Percentiles rank a stretch among this genome's conserved stretches.
These are phyloP conservation scores for Dictyostelium discoideum DNA, from an alignment of 78 protist species.

Conservation along the genomic window dicty_2.7 NC_007090.3:2103501-2104000, in stretches of 20 bases:
- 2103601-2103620: background rate
- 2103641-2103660: background rate
- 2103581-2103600: background rate
- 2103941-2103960: background rate
- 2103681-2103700: background rate
- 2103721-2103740: too few relatives aligned
- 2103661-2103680: background rate
- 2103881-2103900: background rate
- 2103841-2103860: too few relatives aligned
- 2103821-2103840: background rate
- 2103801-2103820: background rate
- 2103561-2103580: background rate
- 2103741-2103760: background rate
- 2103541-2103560: background rate
- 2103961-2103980: constrained; percentile 34
- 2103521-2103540: constrained; percentile 8
- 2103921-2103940: background rate
- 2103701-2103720: background rate
- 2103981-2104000: constrained; percentile 58
- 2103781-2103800: background rate
- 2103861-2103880: background rate
- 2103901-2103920: background rate
- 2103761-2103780: background rate
- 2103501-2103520: background rate
- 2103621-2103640: background rate